Percentiles rank a stretch among this genome's conserved stretches.
Conservation (phyloP, 371 early-diverging fungal genomes). For the Basidiobolus meristosporus region DNA sequence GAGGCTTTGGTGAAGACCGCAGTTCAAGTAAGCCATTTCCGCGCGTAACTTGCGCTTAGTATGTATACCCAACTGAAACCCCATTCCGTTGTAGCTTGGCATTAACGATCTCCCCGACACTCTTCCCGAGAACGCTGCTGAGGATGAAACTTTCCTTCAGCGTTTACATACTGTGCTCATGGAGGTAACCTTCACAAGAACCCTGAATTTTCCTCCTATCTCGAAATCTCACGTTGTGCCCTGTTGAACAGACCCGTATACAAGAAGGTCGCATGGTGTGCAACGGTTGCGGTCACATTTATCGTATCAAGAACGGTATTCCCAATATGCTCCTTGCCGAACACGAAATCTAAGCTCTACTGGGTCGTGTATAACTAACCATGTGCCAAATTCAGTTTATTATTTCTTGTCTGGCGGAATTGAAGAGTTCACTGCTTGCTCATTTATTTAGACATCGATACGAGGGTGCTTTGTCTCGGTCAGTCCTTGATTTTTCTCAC, state of each 20-base stretch:
- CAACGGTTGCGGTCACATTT: constrained; percentile 72
- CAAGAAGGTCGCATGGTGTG: constrained; percentile 84
- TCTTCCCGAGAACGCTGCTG: constrained; percentile 50
- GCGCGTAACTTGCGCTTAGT: too few species aligned
- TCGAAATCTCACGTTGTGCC: too few species aligned
- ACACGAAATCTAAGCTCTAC: constrained; percentile 75
- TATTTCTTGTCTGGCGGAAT: too few species aligned
- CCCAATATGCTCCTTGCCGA: constrained; percentile 95
- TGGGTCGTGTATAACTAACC: too few species aligned
- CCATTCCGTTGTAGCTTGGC: too few species aligned
- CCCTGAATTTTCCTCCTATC: too few species aligned
- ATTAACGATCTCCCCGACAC: constrained; percentile 38
- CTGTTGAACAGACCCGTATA: constrained; percentile 36
- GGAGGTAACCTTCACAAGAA: constrained; percentile 31
- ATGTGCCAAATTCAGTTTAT: too few species aligned
- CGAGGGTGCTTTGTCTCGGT: too few species aligned
- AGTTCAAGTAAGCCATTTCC: constrained; percentile 31
- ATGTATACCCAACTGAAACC: too few species aligned
- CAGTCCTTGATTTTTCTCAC: too few species aligned
- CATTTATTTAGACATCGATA: too few species aligned
- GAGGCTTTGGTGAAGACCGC: constrained; percentile 54
- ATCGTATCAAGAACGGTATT: constrained; percentile 79
- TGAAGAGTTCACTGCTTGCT: too few species aligned
- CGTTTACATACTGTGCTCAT: constrained; percentile 55
- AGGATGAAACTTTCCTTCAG: constrained; percentile 57